A percentile compares a stretch with the other conserved stretches of the same genome.
These are phyloP conservation scores for Termitomyces titanicus DNA, from an alignment of 768 basidiomycete genomes.

Conservation along the genomic window DNA sequence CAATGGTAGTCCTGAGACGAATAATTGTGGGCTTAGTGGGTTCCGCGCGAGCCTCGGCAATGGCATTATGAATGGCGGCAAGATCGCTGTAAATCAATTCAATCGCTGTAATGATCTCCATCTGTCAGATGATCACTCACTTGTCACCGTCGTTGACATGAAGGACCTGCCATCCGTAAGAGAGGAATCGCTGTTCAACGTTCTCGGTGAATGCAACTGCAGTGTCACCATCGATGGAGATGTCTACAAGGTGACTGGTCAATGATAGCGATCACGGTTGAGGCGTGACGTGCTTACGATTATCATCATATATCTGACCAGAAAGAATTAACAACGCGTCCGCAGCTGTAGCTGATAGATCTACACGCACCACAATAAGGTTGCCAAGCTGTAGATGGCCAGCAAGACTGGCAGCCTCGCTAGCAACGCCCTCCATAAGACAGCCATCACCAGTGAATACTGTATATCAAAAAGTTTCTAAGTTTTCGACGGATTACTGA, in stretches of 20 bases:
- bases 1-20: constrained; percentile 84
- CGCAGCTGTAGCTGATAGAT: background rate
- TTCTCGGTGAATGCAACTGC: constrained; percentile 92
- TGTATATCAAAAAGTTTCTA: constrained; percentile 23
- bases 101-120: background rate
- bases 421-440: constrained; percentile 95
- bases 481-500: constrained; percentile 2
- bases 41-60: constrained; percentile 72
- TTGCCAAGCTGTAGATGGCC: constrained; percentile 94
- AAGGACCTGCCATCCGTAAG: constrained; percentile 95
- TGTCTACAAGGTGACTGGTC: constrained; percentile 47
- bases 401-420: constrained; percentile 88
- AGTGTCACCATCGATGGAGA: constrained; percentile 95
- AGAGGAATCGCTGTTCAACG: constrained; percentile 79
- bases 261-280: constrained; percentile 3
- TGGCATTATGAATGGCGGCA: constrained; percentile 70
- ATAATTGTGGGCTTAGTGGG: constrained; percentile 86
- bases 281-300: constrained; percentile 55
- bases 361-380: constrained; percentile 73
- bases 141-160: constrained; percentile 76
- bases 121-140: constrained; percentile 25
- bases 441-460: constrained; percentile 95
- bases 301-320: constrained; percentile 86
- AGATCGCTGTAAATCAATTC: constrained; percentile 55
- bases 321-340: constrained; percentile 8